Conservation (phyloP, 2,329 filamentous ascomycete genomes). For the Ophiostoma tasmaniense region DNA sequence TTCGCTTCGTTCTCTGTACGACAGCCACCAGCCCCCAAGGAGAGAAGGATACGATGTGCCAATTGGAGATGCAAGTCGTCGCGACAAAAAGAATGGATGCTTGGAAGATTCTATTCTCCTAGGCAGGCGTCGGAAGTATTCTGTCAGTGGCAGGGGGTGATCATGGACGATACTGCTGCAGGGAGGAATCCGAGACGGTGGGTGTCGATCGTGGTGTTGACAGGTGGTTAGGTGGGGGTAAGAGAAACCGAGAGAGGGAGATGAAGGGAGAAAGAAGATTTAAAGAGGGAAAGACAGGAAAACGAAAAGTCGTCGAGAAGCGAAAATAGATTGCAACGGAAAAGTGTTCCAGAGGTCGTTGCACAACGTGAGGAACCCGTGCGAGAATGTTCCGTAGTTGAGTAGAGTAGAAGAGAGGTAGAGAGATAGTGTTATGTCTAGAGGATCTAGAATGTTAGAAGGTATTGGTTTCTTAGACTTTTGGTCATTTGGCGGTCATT, state of each 20-base stretch:
- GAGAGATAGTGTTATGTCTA: neutral
- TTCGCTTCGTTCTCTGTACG: constrained; percentile 12
- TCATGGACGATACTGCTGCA: neutral
- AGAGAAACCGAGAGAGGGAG: neutral
- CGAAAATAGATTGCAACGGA: neutral
- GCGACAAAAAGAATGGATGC: neutral
- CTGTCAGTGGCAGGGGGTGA: neutral
- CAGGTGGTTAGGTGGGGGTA: neutral
- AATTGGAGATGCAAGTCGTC: neutral
- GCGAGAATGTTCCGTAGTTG: neutral
- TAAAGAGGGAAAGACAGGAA: neutral
- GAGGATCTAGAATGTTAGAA: neutral
- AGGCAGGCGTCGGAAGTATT: neutral
- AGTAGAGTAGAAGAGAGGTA: neutral
- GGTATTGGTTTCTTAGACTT: neutral
- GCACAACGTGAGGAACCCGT: neutral
- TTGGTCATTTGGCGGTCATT: neutral
- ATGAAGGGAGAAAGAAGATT: neutral
- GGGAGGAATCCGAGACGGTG: constrained; percentile 1
- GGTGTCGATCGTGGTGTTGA: neutral
- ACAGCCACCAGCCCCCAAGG: constrained; percentile 17
- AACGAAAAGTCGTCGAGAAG: constrained; percentile 4
- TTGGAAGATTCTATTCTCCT: constrained; percentile 2
- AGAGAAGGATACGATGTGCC: constrained; percentile 1
- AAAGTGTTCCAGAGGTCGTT: neutral